Percentiles rank a stretch among this genome's conserved stretches.
phyloP scores from a whole-genome alignment of 2,329 filamentous ascomycete species.

The Hirsutella rhossiliensis region DNA sequence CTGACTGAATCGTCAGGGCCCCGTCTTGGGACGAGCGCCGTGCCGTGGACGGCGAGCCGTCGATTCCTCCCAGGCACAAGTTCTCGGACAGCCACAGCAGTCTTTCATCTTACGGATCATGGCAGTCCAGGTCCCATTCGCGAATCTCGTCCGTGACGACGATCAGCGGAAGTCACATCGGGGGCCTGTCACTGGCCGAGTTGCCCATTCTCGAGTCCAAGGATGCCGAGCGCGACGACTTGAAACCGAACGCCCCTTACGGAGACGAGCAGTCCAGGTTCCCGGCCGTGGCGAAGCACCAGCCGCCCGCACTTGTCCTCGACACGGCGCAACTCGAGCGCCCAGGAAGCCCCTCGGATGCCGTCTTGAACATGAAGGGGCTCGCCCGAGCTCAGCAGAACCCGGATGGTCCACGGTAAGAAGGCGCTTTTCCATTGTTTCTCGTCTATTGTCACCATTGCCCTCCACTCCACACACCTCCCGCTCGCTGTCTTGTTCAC shows the following conservation, averaged over 20 bases:
- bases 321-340: slow-evolving; percentile 1
- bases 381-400: neutral
- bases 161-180: slow-evolving; percentile 26
- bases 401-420: slow-evolving; percentile 4
- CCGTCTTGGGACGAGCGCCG: slow-evolving; percentile 2
- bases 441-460: neutral
- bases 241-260: slow-evolving; percentile 3
- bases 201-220: slow-evolving; percentile 25
- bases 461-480: neutral
- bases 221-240: slow-evolving; percentile 14
- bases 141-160: slow-evolving; percentile 42
- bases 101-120: slow-evolving; percentile 35
- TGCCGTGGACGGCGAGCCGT: neutral
- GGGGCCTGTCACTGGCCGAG: slow-evolving; percentile 22
- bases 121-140: slow-evolving; percentile 35
- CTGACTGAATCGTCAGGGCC: slow-evolving; percentile 1
- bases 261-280: slow-evolving; percentile 1
- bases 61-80: slow-evolving; percentile 11
- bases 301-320: neutral
- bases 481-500: too few relatives aligned
- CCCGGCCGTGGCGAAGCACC: neutral
- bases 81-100: slow-evolving; percentile 40
- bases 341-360: slow-evolving; percentile 11
- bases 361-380: slow-evolving; percentile 10
- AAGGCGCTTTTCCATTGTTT: neutral